Percentiles rank a stretch among this genome's conserved stretches.
phyloP scores from a whole-genome alignment of 176 grass and related monocot species.

The Echinochloa phyllopogon region DNA sequence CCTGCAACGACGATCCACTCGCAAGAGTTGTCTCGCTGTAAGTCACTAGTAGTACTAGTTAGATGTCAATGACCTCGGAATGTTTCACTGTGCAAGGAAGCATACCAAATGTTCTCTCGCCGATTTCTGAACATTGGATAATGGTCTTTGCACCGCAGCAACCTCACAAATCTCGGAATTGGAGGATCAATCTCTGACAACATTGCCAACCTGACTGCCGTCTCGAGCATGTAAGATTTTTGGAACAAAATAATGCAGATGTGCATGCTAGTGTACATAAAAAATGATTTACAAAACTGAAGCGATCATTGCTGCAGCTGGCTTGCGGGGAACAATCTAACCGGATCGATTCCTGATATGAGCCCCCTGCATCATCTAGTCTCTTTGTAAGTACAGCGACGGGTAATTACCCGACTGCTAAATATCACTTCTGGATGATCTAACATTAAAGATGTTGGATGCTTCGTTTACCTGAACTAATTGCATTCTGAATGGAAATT shows the following conservation, averaged over 20 bases:
- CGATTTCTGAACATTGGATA: neutral
- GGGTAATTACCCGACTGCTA: neutral
- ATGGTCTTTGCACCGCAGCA: slow-evolving; percentile 49
- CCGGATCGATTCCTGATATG: slow-evolving; percentile 70
- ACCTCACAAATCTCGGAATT: slow-evolving; percentile 66
- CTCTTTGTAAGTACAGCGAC: slow-evolving; percentile 60
- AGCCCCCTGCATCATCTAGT: slow-evolving; percentile 59
- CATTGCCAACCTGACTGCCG: slow-evolving; percentile 78
- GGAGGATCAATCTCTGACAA: slow-evolving; percentile 63
- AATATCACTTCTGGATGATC: neutral
- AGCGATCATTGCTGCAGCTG: slow-evolving; percentile 55
- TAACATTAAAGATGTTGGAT: neutral
- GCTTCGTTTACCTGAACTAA: neutral
- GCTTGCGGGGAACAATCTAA: slow-evolving; percentile 72
- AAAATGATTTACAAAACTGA: neutral
- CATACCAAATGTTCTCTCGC: neutral
- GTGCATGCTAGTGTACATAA: neutral
- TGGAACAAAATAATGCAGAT: neutral
- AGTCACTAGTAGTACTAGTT: slow-evolving; percentile 6
- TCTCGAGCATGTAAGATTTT: slow-evolving; percentile 70
- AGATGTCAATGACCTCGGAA: neutral
- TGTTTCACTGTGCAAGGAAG: neutral
- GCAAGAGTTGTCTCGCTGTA: slow-evolving; percentile 70
- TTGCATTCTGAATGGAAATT: slow-evolving; percentile 50
- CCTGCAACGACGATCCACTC: slow-evolving; percentile 54